Base-by-base conservation (phyloP, 768 basidiomycete genomes). In the Suillus sp. region DNA sequence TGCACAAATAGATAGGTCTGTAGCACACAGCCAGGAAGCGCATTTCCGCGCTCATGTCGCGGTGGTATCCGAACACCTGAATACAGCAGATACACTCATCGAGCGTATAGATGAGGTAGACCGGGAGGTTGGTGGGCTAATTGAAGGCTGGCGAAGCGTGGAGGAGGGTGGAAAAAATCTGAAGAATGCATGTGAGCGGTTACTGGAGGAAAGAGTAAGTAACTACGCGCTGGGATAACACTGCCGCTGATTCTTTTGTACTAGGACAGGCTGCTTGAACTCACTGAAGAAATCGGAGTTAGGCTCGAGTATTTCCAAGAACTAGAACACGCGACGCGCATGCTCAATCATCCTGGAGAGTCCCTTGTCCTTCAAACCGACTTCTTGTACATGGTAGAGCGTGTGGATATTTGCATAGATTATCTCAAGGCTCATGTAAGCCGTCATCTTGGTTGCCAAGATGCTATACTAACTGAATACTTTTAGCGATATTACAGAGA, bases 301-400 rank as follows among this genome's bases (percentile, higher is more conserved):
- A 83, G 93, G 42, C 75, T 99, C 62, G 93, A 95, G 64, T 99
- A 96, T 74, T 99, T 99, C 80, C 88, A 93, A 71, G 94, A 96
- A 70, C 85, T 99, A 47, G 97, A 99, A 67, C 85, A 89, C 25
- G 95, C 95, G 8, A 96, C 94, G 6, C 84, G 93, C 48, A 92
- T 96, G 87, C 83, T 99, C 55, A 98, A 98, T 71, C 88, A 93
- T 69, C 96, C 96, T 3, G 95, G 95, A 34, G 93, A 96, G 65
- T 88, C 91, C 0, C 84, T 98, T 25, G 96, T 99, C 60, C 83
- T 96, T 11, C 87, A 94, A 66, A 86, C 89, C 0, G 95, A 96
- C 70, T 99, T 99, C 74, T 76, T 99, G 61, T 92, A 94, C 69
- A 96, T 96, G 95, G 93, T 99, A 42, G 95, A 96, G 69, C 86